Evolutionary conservation across 306 rosid genomes (phyloP), one percentile per base, ranked within the genome.

Genomic region (Citrullus colocynthis): DNA sequence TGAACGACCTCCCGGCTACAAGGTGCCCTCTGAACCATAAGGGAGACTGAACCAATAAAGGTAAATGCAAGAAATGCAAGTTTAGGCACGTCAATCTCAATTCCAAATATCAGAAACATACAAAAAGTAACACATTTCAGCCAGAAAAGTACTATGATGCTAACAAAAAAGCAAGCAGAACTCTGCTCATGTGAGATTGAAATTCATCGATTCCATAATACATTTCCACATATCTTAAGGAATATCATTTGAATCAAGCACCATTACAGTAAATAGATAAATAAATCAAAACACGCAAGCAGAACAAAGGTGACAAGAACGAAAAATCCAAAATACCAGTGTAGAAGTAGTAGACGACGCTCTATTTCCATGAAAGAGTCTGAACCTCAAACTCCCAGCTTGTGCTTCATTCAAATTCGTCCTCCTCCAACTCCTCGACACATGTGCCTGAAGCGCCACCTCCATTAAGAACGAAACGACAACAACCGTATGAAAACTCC

Each of bases 41-140:
- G 76, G 89, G 85, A 80, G 79, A 84, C 99, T 95, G 92, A 69
- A 82, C 82, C 72, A 18, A 81, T 75, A 36, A 73, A 56, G 4
- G 61, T 9, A 20, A 28, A 32, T 24, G 39, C 64, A 69, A 67
- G 13, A 71, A 49, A 76, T 82, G 83, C 21, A 80, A 67, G 37
- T 69, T 64, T 24, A 81, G 3, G 57, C 57, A 64, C 15, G 18
- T 54, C 17, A 21, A 76, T 42, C 44, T 80, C 80, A 78, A 70
- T 66, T 48, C 52, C 20, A 48, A 79, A 75, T 61, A 6, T 24
- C 56, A 71, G 6, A 24, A 45, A 12, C 54, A 48, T 45, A 24
- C 6, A 52, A 71, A 45, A 12, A 21, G 21, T 15, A 48, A 44
- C 4, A 45, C 76, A 45, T 71, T 24, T 45, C 32, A 42, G 75